Evolutionary conservation across 176 grass and related monocot genomes (phyloP), one percentile per base, ranked within the genome.

Genomic region (Puccinellia tenuiflora): DNA sequence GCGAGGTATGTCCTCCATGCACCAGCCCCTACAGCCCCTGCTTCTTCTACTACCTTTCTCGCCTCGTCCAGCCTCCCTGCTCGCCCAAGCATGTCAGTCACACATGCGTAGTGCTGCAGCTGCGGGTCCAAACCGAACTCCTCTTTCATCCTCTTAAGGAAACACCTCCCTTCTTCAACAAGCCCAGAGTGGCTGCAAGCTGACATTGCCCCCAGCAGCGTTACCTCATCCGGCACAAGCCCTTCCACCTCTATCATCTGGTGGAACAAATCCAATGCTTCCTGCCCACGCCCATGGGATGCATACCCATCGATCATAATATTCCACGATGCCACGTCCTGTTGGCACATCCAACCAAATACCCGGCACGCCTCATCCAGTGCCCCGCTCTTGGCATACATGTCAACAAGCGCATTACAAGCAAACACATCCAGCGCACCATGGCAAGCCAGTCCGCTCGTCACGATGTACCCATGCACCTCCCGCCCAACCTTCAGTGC

Each of bases 251-350:
- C 54, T n/a, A 34, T 77, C 90, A 92, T 84, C 80, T 86, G 87
- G 16, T 24, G 29, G 84, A 92, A 89, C 55, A 92, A 22, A 21
- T 74, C 22, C 22, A 94, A 62, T 53, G 87, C 85, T 48, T 92
- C 90, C 45, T 17, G 43, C 1, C 90, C 92, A 83, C 18, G 69
- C 40, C 92, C 92, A 57, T 92, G 92, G 17, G 85, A 75, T 38
- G 89, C 90, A 75, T 90, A 90, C 8, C 85, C 92, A 67, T 94
- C 82, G 9, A 94, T 94, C 90, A 92, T 92, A 74, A 94, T 90
- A 42, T 94, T 92, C 92, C 90, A 94, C 18, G 87, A 94, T 46
- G 90, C 87, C 16, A 90, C 70, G 17, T 94, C 90, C 3, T 40
- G 61, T 18, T 37, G 79, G 21, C 25, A 21, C 70, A 71, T 94